A percentile compares a stretch with the other conserved stretches of the same genome.
Conservation (phyloP, 495 filamentous ascomycete species). For the Lepidopterella palustris region DNA sequence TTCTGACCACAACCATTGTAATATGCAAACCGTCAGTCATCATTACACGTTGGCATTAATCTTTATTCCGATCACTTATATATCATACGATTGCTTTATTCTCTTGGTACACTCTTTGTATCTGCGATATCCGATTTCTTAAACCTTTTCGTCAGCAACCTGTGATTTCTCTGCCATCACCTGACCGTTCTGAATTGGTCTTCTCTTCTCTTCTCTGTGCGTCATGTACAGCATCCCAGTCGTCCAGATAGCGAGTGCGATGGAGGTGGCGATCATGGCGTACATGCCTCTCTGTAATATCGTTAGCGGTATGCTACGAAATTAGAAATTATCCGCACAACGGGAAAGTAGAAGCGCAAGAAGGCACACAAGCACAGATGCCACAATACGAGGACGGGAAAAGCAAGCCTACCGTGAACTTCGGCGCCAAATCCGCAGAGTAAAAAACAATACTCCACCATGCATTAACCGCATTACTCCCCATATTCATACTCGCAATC, state of each 20-base stretch:
- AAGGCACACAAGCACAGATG: too few species aligned
- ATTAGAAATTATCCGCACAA: background rate
- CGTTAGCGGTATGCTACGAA: background rate
- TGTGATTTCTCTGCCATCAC: background rate
- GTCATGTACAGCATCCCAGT: conserved; percentile 17
- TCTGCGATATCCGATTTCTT: too few species aligned
- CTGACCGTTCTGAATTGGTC: background rate
- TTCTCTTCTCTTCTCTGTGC: conserved; percentile 17
- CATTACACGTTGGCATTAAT: too few species aligned
- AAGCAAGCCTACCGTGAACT: conserved; percentile 44
- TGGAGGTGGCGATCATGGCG: conserved; percentile 27
- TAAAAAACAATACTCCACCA: conserved; percentile 65
- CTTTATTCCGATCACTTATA: too few species aligned
- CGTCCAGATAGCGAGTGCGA: conserved; percentile 27
- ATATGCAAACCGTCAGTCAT: too few species aligned
- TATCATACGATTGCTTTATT: too few species aligned
- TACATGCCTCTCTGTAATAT: conserved; percentile 18
- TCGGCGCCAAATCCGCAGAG: conserved; percentile 50
- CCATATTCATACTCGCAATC: conserved; percentile 73
- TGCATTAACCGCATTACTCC: conserved; percentile 49
- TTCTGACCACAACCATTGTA: too few species aligned
- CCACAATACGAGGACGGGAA: too few species aligned
- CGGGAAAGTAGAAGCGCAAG: too few species aligned
- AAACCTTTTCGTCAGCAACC: background rate
- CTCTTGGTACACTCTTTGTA: too few species aligned